Conservation (phyloP, 139 green algal genomes). For the Yamagishiella unicocca region DNA sequence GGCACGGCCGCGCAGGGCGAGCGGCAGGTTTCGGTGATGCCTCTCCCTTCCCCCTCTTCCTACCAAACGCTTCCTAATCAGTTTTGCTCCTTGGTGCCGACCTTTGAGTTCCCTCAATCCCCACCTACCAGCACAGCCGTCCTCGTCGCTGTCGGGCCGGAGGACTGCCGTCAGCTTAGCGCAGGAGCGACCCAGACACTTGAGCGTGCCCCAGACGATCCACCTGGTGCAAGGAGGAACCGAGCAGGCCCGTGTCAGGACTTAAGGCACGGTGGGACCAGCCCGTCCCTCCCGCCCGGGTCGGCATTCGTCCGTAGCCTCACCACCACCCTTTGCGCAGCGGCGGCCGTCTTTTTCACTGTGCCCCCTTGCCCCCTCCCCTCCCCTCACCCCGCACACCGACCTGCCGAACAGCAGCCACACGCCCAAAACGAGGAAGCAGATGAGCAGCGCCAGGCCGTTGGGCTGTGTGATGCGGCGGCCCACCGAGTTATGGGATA, state of each 20-base stretch:
- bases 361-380: neutral
- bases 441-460: conserved; percentile 62
- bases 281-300: no score
- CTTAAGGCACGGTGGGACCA: no score
- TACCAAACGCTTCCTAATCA: no score
- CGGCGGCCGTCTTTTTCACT: no score
- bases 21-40: no score
- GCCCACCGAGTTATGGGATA: neutral
- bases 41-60: no score
- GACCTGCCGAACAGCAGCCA: conserved; percentile 59
- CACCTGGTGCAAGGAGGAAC: conserved; percentile 20
- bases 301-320: no score
- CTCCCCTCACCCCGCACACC: neutral
- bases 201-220: conserved; percentile 25
- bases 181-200: conserved; percentile 19
- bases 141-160: neutral
- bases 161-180: neutral
- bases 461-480: conserved; percentile 62
- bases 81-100: no score
- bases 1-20: no score
- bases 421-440: conserved; percentile 43
- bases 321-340: no score
- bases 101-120: no score
- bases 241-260: no score
- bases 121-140: neutral